These are phyloP conservation scores for Coniophora puteana DNA, from an alignment of 1,284 basidiomycete species.

Conservation along the genomic window DNA sequence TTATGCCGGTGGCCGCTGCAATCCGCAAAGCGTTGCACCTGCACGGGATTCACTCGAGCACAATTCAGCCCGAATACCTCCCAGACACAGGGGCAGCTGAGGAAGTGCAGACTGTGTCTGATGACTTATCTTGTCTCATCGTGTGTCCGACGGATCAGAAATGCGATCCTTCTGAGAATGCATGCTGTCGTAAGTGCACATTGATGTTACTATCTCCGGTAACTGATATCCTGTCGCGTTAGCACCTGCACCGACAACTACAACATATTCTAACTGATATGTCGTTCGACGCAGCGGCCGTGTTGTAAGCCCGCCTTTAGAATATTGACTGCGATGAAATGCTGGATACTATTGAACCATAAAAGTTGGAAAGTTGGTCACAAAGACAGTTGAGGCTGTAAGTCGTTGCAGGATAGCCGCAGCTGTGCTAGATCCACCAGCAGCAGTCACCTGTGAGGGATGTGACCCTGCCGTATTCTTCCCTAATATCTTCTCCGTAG, in stretches of 20 bases:
- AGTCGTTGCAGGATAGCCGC: constrained; percentile 53
- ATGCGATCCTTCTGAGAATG: constrained; percentile 2
- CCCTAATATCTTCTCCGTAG: no score
- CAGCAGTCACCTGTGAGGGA: no score
- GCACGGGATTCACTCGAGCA: constrained; percentile 70
- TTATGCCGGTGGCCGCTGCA: constrained; percentile 62
- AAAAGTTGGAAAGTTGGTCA: constrained; percentile 71
- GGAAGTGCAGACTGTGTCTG: background rate
- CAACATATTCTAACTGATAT: constrained; percentile 9
- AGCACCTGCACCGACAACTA: constrained; percentile 10
- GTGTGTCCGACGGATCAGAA: constrained; percentile 2
- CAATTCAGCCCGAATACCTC: constrained; percentile 50
- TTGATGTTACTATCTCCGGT: background rate
- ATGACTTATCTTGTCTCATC: constrained; percentile 4
- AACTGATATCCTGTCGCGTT: background rate
- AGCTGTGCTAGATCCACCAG: constrained; percentile 40
- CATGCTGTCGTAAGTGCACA: constrained; percentile 1
- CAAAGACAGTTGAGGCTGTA: constrained; percentile 58
- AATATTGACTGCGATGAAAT: no score
- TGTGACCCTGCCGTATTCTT: no score
- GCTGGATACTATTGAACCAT: constrained; percentile 43
- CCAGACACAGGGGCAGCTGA: background rate
- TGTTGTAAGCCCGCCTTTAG: no score
- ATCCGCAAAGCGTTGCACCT: constrained; percentile 62
- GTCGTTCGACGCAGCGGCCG: no score